Conservation (phyloP, 78 protist species). For the Anaeramoeba flamelloides region DNA sequence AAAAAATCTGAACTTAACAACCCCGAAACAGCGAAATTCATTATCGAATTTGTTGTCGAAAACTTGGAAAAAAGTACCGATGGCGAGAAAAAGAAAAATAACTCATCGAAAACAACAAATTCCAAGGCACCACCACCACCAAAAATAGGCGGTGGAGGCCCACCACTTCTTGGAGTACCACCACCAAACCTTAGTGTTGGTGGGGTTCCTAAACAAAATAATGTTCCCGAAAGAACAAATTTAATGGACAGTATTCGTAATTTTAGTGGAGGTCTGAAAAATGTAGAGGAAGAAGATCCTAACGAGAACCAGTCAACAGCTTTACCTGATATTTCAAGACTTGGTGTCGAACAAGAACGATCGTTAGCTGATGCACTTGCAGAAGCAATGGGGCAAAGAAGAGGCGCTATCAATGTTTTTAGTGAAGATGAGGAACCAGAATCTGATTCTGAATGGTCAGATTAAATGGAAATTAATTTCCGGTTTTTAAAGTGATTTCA, state of each 20-base stretch:
- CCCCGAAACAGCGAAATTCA: slow-evolving; percentile 36
- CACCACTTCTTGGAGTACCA: slow-evolving; percentile 20
- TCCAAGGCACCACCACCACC: slow-evolving; percentile 34
- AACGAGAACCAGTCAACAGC: no score
- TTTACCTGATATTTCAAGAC: slow-evolving; percentile 30
- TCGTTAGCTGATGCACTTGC: slow-evolving; percentile 28
- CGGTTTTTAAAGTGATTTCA: no score
- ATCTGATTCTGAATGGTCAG: no score
- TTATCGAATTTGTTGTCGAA: slow-evolving; percentile 36
- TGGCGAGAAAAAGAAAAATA: slow-evolving; percentile 5
- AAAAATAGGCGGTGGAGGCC: not conserved
- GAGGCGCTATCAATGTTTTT: slow-evolving; percentile 35
- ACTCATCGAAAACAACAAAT: slow-evolving; percentile 19
- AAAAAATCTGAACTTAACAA: slow-evolving; percentile 38
- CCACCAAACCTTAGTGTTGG: not conserved
- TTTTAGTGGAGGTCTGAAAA: slow-evolving; percentile 19
- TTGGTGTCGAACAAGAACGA: not conserved
- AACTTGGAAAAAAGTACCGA: not conserved
- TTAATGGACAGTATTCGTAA: slow-evolving; percentile 25
- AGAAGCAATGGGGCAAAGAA: slow-evolving; percentile 30
- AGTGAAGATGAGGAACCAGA: slow-evolving; percentile 32
- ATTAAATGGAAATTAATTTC: no score
- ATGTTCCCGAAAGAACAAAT: slow-evolving; percentile 18
- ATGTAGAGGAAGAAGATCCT: slow-evolving; percentile 16
- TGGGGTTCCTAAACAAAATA: slow-evolving; percentile 35